These are phyloP conservation scores for Moringa oleifera DNA, from an alignment of 345 rosid genomes.

Conservation along the genomic window DNA sequence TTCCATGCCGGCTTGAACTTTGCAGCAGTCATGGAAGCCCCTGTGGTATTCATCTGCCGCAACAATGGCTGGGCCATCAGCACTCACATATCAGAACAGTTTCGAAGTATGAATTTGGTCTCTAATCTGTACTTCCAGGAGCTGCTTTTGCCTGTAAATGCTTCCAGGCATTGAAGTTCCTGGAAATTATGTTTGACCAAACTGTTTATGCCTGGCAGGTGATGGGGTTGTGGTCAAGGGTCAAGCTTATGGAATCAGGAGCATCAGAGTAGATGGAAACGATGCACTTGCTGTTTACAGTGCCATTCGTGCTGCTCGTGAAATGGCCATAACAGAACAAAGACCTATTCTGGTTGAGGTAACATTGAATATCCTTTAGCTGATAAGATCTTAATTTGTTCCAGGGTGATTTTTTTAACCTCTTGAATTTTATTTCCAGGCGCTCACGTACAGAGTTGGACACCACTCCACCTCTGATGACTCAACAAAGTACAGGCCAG, in stretches of 20 bases:
- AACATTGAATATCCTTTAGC: too few relatives aligned
- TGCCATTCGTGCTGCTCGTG: slow-evolving; percentile 55
- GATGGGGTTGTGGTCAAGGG: slow-evolving; percentile 81
- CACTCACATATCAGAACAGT: slow-evolving; percentile 64
- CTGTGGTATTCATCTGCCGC: slow-evolving; percentile 66
- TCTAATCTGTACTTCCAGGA: too few relatives aligned
- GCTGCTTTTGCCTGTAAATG: too few relatives aligned
- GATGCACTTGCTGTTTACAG: slow-evolving; percentile 75
- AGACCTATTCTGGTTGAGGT: slow-evolving; percentile 72
- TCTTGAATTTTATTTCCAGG: slow-evolving; percentile 24
- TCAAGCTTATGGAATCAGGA: slow-evolving; percentile 63
- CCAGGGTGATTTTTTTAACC: too few relatives aligned
- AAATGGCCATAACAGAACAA: slow-evolving; percentile 54
- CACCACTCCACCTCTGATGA: slow-evolving; percentile 91
- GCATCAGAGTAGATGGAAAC: slow-evolving; percentile 85
- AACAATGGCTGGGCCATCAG: slow-evolving; percentile 96
- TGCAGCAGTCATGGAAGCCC: slow-evolving; percentile 81
- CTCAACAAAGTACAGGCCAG: slow-evolving; percentile 64
- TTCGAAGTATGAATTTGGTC: slow-evolving; percentile 43
- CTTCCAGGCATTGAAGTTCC: not conserved
- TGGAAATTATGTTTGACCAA: not conserved
- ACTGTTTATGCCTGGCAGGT: slow-evolving; percentile 28
- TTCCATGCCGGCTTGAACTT: slow-evolving; percentile 85
- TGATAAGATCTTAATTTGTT: not conserved
- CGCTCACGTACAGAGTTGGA: slow-evolving; percentile 69